Evolutionary conservation across 208 protist species (phyloP), one percentile per base, ranked within the genome.

Genomic region (Trypanosoma conorhini): DNA sequence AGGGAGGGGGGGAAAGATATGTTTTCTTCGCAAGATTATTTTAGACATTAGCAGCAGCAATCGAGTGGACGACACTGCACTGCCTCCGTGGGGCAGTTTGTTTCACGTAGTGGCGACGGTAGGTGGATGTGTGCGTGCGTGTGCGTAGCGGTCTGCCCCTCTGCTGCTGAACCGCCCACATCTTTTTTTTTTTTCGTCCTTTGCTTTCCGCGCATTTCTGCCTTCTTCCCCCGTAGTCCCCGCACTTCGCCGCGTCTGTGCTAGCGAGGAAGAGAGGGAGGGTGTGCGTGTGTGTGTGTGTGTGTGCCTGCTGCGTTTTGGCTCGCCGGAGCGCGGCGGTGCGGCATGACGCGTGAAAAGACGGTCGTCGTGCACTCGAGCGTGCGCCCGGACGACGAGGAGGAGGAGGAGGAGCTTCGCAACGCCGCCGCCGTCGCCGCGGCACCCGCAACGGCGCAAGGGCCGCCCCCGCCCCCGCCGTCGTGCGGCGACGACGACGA

Each of bases 401-500:
- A 89, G 54, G 86, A 86, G 50, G 72, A 83, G 54, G 58, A 77
- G 26, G 51, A 46, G 15, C 21, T 52, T 19, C 19, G 13, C 12
- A 22, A 17, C 48, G 48, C 21, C 48, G 21, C 7, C 48, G 4
- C 3, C 21, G 21, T 19, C 48, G 21, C 13, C 38, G 38, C 12
- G 21, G n/a, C 24, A 62, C 7, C 7, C 19, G n/a, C n/a, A n/a
- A n/a, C n/a, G n/a, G n/a, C n/a, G n/a, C n/a, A n/a, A n/a, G n/a
- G n/a, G n/a, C 9, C 63, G 15, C 4, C 38, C 19, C 44, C 28
- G 26, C 22, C 31, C 51, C 40, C 52, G 15, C 8, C n/a, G n/a
- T n/a, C n/a, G n/a, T n/a, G 57, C 0, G 61, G 72, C 3, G 69
- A 66, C 22, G 74, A 86, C 19, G 80, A 90, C 40, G 74, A 86